Evolutionary conservation across 2,329 filamentous ascomycete species (phyloP).

Genomic region (Periconia digitata): DNA sequence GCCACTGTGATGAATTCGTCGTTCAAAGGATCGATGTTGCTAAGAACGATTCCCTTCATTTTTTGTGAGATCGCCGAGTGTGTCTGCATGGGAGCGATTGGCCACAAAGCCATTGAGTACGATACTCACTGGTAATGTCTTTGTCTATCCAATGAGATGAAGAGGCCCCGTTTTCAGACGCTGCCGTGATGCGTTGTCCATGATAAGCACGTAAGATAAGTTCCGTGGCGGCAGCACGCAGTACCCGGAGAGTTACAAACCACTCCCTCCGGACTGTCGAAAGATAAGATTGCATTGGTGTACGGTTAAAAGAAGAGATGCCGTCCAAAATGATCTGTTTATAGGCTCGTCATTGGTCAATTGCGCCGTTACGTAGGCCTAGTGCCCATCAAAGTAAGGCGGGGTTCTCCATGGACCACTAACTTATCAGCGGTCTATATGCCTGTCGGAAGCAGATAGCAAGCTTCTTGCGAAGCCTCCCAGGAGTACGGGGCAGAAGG

Average conservation of each 20-base stretch:
- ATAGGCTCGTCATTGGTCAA: conserved; percentile 25
- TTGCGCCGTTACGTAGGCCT: conserved; percentile 1
- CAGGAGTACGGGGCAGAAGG: conserved; percentile 10
- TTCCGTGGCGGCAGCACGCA: conserved; percentile 18
- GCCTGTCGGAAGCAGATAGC: not conserved
- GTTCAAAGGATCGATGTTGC: too few relatives aligned
- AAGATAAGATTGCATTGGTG: conserved; percentile 29
- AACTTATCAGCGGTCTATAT: not conserved
- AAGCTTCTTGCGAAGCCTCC: conserved; percentile 2
- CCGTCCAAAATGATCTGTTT: conserved; percentile 8
- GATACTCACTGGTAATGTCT: not conserved
- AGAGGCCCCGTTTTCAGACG: conserved; percentile 5
- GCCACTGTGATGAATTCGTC: too few relatives aligned
- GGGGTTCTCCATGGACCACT: conserved; percentile 17
- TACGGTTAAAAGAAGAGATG: conserved; percentile 15
- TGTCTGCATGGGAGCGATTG: too few relatives aligned
- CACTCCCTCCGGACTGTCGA: conserved; percentile 8
- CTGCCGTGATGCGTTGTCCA: conserved; percentile 15
- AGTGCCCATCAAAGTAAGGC: conserved; percentile 25
- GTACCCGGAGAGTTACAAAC: conserved; percentile 6
- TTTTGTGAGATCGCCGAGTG: too few relatives aligned
- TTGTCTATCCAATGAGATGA: conserved; percentile 12
- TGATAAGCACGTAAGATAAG: not conserved
- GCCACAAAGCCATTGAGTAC: not conserved
- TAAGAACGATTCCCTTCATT: too few relatives aligned